Evolutionary conservation across 75 land plant genomes (phyloP).

Genomic region (Larix kaempferi): DNA sequence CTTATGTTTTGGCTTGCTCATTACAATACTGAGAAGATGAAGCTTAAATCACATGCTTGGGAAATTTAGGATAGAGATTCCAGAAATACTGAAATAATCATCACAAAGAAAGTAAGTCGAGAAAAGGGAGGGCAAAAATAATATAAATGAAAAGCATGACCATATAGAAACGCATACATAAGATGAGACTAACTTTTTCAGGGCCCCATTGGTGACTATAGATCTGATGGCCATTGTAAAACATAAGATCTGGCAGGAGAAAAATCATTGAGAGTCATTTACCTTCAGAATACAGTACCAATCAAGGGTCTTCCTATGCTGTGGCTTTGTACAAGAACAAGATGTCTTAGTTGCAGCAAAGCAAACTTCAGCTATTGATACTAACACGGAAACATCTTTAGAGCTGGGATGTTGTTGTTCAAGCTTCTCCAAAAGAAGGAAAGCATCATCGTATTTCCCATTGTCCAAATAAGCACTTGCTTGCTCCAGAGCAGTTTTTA

Average conservation of each 20-base stretch:
- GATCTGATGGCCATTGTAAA: neutral
- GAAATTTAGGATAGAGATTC: constrained; percentile 3
- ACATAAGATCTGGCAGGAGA: neutral
- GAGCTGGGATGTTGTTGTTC: constrained; percentile 9
- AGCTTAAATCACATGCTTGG: neutral
- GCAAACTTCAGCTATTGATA: constrained; percentile 15
- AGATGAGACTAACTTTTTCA: constrained; percentile 1
- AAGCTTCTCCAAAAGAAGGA: constrained; percentile 8
- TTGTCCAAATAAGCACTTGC: constrained; percentile 19
- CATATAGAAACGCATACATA: neutral
- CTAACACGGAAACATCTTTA: constrained; percentile 22
- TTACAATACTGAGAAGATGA: neutral
- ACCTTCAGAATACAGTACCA: too few species aligned
- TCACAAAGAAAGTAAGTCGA: neutral
- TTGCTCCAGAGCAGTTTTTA: constrained; percentile 4
- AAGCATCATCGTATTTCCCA: constrained; percentile 19
- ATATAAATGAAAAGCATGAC: neutral
- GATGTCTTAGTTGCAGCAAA: constrained; percentile 51
- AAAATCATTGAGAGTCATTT: constrained; percentile 1
- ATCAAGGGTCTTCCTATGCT: too few species aligned
- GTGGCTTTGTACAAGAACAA: too few species aligned
- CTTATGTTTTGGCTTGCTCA: neutral
- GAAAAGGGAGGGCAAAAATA: neutral
- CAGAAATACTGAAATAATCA: neutral
- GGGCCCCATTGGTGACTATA: neutral